Evolutionary conservation across 176 grass and related monocot species (phyloP), one percentile per base, ranked within the genome.

Genomic region (Aegilops umbellulata): DNA sequence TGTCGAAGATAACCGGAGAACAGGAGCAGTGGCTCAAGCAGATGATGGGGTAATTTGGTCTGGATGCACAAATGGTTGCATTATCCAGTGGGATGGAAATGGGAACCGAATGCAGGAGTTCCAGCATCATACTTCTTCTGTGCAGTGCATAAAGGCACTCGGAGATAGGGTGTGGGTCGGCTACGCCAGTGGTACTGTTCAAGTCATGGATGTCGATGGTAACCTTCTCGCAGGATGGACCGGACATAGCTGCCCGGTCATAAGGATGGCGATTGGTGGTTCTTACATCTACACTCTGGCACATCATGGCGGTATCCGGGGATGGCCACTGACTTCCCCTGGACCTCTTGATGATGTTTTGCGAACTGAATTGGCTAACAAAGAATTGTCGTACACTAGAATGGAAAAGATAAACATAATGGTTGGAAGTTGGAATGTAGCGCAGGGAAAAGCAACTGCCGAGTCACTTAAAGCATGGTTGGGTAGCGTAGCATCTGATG

Each of bases 371-470:
- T 84, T 99, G 70, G 73, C 90, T 80, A 94, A 94, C 58, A 92
- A 57, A 79, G 94, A 99, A 72, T 16, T 88, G 22, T 90, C 90
- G 76, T 99, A 94, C 84, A 99, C 92, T 35, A 99, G 92, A 91
- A 86, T 92, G 90, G 94, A 92, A 70, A 89, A 95, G 65, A 91
- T 99, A 89, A 96, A 92, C 74, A 96, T 99, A 84, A 87, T 99
- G 85, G 90, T 91, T 76, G 94, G 90, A 78, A 99, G 88, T 83
- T 99, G 97, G 97, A 99, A 99, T 85, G 92, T 99, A 76, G 97
- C 93, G 82, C 97, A 94, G 81, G 94, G 94, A 85, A 98, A 95
- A 77, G 97, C 92, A 69, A 80, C 87, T 79, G 84, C 81, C 60
- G 92, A 99, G 77, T 91, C 97, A 41, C 94, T 99, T 73, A 89